Base-by-base conservation (phyloP, 1,284 basidiomycete species). In the Heterobasidion irregulare region DNA sequence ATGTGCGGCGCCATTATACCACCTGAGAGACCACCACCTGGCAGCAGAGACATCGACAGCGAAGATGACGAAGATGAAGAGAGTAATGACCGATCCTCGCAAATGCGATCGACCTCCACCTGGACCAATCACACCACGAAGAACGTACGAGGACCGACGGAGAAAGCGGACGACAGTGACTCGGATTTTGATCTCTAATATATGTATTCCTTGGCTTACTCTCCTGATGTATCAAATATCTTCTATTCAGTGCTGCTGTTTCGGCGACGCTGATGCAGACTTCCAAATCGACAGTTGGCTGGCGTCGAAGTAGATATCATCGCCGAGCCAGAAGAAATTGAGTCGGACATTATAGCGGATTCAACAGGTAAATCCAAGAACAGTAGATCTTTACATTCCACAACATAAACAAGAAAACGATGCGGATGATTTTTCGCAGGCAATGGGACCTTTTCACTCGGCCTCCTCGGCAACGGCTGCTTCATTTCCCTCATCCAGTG, bases 171-270 rank as follows among this genome's bases (percentile, higher is more conserved):
- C 48, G 84, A 86, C 65, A 86, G 84, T 36, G 85, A 87, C 63
- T 85, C 83, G 59, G 86, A 89, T 63, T 87, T 88, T 66, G 84
- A 87, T 65, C 63, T 86, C 61, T 85, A 75, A 69, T 34, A 47
- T 19, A n/a, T 41, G 38, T 41, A 41, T 41, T 41, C 8, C 38
- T 41, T 10, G 10, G 38, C 38, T 41, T 41, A n/a, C n/a, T 41
- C 38, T 41, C 38, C 38, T n/a, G 38, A n/a, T 41, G 38, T 41
- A 41, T 41, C 38, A 41, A 41, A 41, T 41, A 41, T 26, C 26
- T 26, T 26, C 26, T 26, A 26, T 26, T 26, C 26, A 26, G 3
- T 26, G 26, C 26, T 26, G 26, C 26, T 26, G 26, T 26, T 26
- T 26, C 4, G 26, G 26, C 26, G 26, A 26, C 26, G 26, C 26